These are phyloP conservation scores for Sugiyamaella sp. DNA, from an alignment of 1,139 yeast genomes.

Conservation along the genomic window DNA sequence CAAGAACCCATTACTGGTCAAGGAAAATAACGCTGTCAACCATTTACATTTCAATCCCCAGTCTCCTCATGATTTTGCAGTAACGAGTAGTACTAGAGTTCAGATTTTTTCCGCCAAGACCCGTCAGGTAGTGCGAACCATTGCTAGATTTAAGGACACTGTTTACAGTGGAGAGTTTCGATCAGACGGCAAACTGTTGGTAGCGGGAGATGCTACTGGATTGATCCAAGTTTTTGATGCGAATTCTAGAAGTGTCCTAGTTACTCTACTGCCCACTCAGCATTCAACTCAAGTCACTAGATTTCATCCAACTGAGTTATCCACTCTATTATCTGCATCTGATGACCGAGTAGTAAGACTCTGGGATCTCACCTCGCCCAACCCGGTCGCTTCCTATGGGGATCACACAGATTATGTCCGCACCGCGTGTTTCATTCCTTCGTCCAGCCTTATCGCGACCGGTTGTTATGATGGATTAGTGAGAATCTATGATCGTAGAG, in stretches of 20 bases:
- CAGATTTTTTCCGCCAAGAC: conserved; percentile 93
- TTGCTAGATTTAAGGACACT: conserved; percentile 87
- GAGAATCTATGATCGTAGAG: conserved; percentile 84
- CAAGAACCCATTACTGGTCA: conserved; percentile 81
- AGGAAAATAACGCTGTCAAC: conserved; percentile 90
- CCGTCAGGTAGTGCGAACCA: conserved; percentile 84
- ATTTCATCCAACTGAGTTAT: conserved; percentile 73
- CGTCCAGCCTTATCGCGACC: conserved; percentile 76
- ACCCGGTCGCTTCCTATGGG: conserved; percentile 66
- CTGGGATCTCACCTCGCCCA: conserved; percentile 81
- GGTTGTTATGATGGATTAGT: conserved; percentile 93
- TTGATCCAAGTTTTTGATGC: conserved; percentile 83
- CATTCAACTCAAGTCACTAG: conserved; percentile 95
- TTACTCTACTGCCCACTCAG: conserved; percentile 76
- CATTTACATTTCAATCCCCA: conserved; percentile 87
- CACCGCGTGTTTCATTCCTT: conserved; percentile 77
- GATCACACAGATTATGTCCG: conserved; percentile 91
- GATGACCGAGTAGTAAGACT: conserved; percentile 87
- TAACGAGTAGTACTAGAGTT: conserved; percentile 87
- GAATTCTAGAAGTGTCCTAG: conserved; percentile 75
- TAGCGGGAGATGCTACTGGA: conserved; percentile 90
- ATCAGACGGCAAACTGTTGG: conserved; percentile 77
- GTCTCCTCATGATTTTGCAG: conserved; percentile 90
- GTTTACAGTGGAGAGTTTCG: conserved; percentile 86
- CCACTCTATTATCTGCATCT: conserved; percentile 81